phyloP scores from a whole-genome alignment of 108 stramenopile genomes.

The Poteriospumella lacustris region DNA sequence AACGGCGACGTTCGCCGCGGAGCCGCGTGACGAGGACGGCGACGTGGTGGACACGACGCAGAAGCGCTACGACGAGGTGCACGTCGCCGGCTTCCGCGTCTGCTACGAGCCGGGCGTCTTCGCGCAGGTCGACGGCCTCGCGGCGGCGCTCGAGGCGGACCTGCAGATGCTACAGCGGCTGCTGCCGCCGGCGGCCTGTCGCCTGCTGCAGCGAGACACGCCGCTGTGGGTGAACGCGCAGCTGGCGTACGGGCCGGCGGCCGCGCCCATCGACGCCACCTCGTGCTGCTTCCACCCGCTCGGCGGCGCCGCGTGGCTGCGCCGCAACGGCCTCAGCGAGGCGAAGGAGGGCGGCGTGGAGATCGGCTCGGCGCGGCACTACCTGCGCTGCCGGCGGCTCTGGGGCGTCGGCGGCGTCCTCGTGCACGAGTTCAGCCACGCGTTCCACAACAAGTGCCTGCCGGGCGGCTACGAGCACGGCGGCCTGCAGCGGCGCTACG shows the following conservation, averaged over 20 bases:
- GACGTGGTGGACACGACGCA: not conserved
- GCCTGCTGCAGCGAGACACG: not conserved
- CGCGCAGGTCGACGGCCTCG: not conserved
- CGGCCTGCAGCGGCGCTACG: constrained; percentile 62
- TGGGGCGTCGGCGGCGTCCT: constrained; percentile 75
- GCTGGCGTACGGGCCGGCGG: not conserved
- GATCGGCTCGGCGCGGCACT: constrained; percentile 55
- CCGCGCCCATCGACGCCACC: not conserved
- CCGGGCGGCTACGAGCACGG: constrained; percentile 66
- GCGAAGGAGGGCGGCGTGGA: constrained; percentile 68
- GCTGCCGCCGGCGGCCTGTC: not conserved
- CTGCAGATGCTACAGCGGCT: not conserved
- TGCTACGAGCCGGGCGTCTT: not conserved
- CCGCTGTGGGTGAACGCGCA: not conserved
- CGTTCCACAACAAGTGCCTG: constrained; percentile 65
- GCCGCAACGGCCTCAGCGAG: constrained; percentile 21
- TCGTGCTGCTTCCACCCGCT: constrained; percentile 1
- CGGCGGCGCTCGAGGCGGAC: not conserved
- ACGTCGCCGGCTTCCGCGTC: not conserved
- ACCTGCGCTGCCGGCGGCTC: constrained; percentile 57
- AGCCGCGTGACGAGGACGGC: too few relatives aligned
- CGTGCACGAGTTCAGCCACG: constrained; percentile 75
- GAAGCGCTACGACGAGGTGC: not conserved
- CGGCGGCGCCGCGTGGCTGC: constrained; percentile 11
- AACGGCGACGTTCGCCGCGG: too few relatives aligned